Percentiles rank a stretch among this genome's conserved stretches.
Evolutionary conservation across 768 basidiomycete genomes (phyloP).

Genomic region (Clavulina sp.): DNA sequence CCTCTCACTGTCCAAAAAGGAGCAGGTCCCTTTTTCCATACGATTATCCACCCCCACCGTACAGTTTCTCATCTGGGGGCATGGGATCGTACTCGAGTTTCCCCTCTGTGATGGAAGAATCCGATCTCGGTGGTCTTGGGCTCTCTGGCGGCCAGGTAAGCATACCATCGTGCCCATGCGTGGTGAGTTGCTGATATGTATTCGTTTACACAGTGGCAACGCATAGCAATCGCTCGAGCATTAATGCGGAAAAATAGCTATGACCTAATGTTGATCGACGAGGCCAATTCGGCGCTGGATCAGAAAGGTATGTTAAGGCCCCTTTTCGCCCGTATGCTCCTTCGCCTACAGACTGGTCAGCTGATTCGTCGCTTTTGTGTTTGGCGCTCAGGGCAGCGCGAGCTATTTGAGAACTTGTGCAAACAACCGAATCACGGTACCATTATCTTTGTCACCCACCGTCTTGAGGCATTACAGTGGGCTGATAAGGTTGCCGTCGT

Average conservation of each 20-base stretch:
- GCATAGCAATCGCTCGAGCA: constrained; percentile 69
- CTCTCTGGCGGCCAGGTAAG: constrained; percentile 72
- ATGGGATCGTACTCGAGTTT: no score
- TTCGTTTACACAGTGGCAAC: constrained; percentile 73
- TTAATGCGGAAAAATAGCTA: constrained; percentile 70
- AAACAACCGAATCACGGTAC: constrained; percentile 37
- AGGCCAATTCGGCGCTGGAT: constrained; percentile 28
- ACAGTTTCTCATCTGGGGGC: no score
- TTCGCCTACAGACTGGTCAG: not conserved
- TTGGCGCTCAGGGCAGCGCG: constrained; percentile 58
- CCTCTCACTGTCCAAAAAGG: constrained; percentile 4
- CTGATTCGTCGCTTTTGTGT: not conserved
- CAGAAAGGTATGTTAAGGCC: no score
- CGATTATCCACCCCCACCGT: constrained; percentile 1
- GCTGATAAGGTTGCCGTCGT: constrained; percentile 41
- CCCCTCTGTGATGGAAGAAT: not conserved
- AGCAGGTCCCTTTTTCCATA: not conserved
- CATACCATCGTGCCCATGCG: constrained; percentile 2
- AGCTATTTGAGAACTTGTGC: constrained; percentile 62
- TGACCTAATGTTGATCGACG: constrained; percentile 73
- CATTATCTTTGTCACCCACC: constrained; percentile 70
- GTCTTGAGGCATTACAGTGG: constrained; percentile 60
- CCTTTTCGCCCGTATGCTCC: constrained; percentile 2
- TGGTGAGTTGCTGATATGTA: constrained; percentile 25
- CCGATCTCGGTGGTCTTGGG: not conserved